These are phyloP conservation scores for Microbotryum saponariae DNA, from an alignment of 1,284 basidiomycete genomes.

Conservation along the genomic window DNA sequence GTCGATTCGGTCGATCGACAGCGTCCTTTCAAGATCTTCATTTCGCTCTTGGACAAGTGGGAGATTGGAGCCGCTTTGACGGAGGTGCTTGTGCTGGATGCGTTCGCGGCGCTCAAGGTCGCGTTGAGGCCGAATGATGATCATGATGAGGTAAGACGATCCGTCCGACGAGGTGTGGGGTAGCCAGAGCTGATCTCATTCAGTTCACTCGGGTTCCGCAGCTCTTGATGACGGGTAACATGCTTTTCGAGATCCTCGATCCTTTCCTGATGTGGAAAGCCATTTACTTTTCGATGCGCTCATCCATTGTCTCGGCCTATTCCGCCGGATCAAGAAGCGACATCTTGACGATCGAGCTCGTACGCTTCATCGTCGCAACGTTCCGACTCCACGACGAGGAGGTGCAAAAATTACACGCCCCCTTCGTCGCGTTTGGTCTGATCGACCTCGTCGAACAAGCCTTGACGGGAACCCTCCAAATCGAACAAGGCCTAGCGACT, in stretches of 20 bases:
- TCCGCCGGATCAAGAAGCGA: constrained; percentile 20
- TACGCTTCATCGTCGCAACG: constrained; percentile 43
- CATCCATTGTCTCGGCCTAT: constrained; percentile 41
- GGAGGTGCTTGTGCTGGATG: constrained; percentile 66
- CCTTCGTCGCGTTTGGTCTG: constrained; percentile 60
- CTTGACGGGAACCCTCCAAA: constrained; percentile 3
- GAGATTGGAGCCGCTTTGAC: constrained; percentile 82
- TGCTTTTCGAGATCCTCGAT: constrained; percentile 87
- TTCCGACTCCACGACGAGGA: constrained; percentile 49
- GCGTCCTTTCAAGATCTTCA: constrained; percentile 86
- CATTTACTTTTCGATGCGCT: constrained; percentile 49
- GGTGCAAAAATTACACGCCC: constrained; percentile 60
- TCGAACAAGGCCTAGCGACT: constrained; percentile 9
- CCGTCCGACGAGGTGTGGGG: not conserved
- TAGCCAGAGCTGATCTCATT: no score
- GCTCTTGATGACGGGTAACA: constrained; percentile 74
- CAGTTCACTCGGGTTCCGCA: constrained; percentile 38
- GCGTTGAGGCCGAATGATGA: constrained; percentile 51
- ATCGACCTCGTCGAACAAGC: constrained; percentile 51
- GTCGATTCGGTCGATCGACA: constrained; percentile 62
- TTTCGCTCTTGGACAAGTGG: constrained; percentile 93
- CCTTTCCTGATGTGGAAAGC: constrained; percentile 79
- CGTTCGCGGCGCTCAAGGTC: constrained; percentile 62
- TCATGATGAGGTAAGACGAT: constrained; percentile 56
- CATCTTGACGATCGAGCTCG: constrained; percentile 36